Percentiles rank a stretch among this genome's conserved stretches.
These are phyloP conservation scores for Daldinia concentrica DNA, from an alignment of 495 filamentous ascomycete species.

Conservation along the genomic window DNA sequence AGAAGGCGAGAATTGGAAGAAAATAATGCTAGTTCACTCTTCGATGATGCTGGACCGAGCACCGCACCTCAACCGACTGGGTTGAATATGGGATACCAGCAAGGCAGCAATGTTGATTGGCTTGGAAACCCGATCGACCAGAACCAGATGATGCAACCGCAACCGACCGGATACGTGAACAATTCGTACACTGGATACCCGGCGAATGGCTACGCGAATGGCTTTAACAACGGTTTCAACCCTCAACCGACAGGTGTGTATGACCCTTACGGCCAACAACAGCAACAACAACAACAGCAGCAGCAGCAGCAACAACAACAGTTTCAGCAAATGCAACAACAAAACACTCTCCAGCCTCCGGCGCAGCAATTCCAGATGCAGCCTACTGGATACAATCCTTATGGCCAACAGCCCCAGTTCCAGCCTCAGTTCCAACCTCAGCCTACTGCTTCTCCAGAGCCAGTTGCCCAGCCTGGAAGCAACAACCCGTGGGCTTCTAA, in stretches of 20 bases:
- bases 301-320: conserved; percentile 47
- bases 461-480: conserved; percentile 72
- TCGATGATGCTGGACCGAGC: conserved; percentile 77
- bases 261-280: conserved; percentile 67
- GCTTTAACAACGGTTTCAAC: conserved; percentile 50
- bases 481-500: conserved; percentile 84
- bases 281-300: conserved; percentile 66
- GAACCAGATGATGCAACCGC: conserved; percentile 71
- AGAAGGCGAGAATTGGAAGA: conserved; percentile 90
- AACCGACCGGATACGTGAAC: conserved; percentile 85
- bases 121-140: conserved; percentile 90
- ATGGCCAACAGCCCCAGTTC: conserved; percentile 47
- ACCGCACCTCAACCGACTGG: conserved; percentile 80
- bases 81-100: conserved; percentile 96
- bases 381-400: conserved; percentile 58
- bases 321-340: conserved; percentile 66
- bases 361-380: conserved; percentile 30
- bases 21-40: conserved; percentile 83
- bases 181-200: conserved; percentile 81
- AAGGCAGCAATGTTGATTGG: conserved; percentile 94
- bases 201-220: conserved; percentile 63
- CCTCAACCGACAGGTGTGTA: conserved; percentile 49
- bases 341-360: conserved; percentile 22
- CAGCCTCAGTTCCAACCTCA: conserved; percentile 60
- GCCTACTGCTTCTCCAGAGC: conserved; percentile 63